These are phyloP conservation scores for Candida rishiriensis DNA, from an alignment of 805 yeast species.

Conservation along the genomic window DNA sequence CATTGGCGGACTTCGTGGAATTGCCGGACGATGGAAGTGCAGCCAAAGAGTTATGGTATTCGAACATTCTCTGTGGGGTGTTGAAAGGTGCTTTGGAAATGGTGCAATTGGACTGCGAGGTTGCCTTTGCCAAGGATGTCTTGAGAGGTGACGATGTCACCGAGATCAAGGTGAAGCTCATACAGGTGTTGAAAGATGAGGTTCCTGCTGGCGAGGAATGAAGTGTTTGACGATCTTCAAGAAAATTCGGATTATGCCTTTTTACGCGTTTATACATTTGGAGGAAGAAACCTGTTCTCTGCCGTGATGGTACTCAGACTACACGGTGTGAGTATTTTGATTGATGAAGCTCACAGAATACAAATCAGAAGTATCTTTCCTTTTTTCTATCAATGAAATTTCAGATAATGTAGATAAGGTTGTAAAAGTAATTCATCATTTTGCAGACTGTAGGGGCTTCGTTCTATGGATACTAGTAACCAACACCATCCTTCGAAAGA, in stretches of 20 bases:
- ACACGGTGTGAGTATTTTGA: too few species aligned
- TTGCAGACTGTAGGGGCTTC: too few species aligned
- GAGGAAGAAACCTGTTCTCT: too few species aligned
- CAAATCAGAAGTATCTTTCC: slow-evolving; percentile 4
- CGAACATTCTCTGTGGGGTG: slow-evolving; percentile 86
- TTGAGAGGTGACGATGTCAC: slow-evolving; percentile 80
- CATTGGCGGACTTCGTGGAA: slow-evolving; percentile 92
- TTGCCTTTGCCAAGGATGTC: slow-evolving; percentile 70
- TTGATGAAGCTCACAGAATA: background rate
- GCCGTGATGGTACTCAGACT: too few species aligned
- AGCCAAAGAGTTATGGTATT: slow-evolving; percentile 79
- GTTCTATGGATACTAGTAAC: too few species aligned
- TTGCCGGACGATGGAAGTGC: slow-evolving; percentile 77
- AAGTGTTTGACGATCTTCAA: background rate
- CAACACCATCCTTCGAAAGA: too few species aligned
- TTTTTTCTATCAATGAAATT: slow-evolving; percentile 17
- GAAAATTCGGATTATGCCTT: too few species aligned
- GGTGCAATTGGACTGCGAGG: slow-evolving; percentile 93
- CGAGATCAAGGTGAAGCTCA: slow-evolving; percentile 69
- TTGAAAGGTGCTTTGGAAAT: slow-evolving; percentile 87
- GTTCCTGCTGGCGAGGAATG: slow-evolving; percentile 93
- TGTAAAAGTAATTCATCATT: slow-evolving; percentile 26
- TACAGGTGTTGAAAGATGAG: slow-evolving; percentile 80
- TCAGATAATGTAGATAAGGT: slow-evolving; percentile 38
- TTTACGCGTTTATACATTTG: too few species aligned